Percentiles rank a stretch among this genome's conserved stretches.
Conservation (phyloP, 78 protist genomes). For the slime mould (Dictyostelium discoideum) region DNA sequence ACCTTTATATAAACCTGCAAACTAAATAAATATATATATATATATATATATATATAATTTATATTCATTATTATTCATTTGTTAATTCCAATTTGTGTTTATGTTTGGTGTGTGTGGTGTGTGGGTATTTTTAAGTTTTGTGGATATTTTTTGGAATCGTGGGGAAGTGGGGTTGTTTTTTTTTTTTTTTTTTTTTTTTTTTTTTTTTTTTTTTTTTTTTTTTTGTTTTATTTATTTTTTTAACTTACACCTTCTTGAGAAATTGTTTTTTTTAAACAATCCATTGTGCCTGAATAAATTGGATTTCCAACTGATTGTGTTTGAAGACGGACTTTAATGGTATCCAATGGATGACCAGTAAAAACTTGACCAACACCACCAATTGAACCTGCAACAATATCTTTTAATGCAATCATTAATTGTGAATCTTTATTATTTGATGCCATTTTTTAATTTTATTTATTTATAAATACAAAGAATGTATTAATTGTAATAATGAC, state of each 20-base stretch:
- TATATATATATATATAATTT: no score
- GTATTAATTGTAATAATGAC: background rate
- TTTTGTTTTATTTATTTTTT: background rate
- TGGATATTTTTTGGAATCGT: background rate
- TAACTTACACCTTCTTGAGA: slow-evolving; percentile 78
- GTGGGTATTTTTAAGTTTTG: background rate
- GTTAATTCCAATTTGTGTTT: no score
- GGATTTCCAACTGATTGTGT: slow-evolving; percentile 82
- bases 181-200: no score
- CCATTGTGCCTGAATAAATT: slow-evolving; percentile 73
- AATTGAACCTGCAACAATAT: slow-evolving; percentile 77
- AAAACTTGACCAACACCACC: slow-evolving; percentile 83
- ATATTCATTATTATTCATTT: background rate
- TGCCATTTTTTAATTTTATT: background rate
- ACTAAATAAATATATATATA: slow-evolving; percentile 25
- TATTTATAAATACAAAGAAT: no score
- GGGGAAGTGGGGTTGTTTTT: background rate
- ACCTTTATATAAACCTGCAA: slow-evolving; percentile 82
- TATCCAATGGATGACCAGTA: slow-evolving; percentile 82
- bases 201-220: no score
- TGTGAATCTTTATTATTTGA: slow-evolving; percentile 41
- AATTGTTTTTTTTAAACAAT: slow-evolving; percentile 75
- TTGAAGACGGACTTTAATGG: slow-evolving; percentile 82
- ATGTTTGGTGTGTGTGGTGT: no score
- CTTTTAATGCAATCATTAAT: slow-evolving; percentile 45